These are phyloP conservation scores for apple (Malus domestica) DNA, from an alignment of 306 rosid genomes.

Conservation along the genomic window ASM211411v1 NC_041798.1:3122001-3122500, in stretches of 20 bases:
- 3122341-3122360: not conserved
- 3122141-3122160: not conserved
- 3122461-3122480: too few relatives aligned
- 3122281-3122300: not conserved
- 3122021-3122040: slow-evolving; percentile 21
- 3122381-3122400: not conserved
- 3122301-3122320: not conserved
- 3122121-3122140: not conserved
- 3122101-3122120: slow-evolving; percentile 33
- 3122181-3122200: not conserved
- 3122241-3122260: too few relatives aligned
- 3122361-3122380: not conserved
- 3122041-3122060: slow-evolving; percentile 30
- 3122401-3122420: too few relatives aligned
- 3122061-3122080: slow-evolving; percentile 67
- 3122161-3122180: not conserved
- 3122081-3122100: slow-evolving; percentile 46
- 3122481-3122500: too few relatives aligned
- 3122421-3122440: too few relatives aligned
- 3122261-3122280: not conserved
- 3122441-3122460: too few relatives aligned
- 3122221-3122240: too few relatives aligned
- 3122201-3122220: not conserved
- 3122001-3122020: slow-evolving; percentile 46
- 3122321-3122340: not conserved